Percentiles rank a stretch among this genome's conserved stretches.
Conservation (phyloP, 2,329 filamentous ascomycete species). For the Aspergillus piperis region DNA sequence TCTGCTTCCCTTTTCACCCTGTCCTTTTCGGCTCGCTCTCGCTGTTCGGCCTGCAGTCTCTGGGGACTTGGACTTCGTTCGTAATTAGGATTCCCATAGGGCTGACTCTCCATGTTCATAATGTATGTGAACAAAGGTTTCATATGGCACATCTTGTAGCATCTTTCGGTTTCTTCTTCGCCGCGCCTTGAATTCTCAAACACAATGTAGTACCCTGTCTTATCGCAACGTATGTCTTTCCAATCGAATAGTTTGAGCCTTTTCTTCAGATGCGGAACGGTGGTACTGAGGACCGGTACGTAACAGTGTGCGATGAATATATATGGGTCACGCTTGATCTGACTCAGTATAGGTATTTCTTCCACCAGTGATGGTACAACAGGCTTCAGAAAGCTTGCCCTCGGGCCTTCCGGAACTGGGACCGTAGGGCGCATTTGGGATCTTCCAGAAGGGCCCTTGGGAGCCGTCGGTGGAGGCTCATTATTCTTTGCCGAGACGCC, state of each 20-base stretch:
- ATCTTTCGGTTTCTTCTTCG: slow-evolving; percentile 77
- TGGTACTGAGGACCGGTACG: slow-evolving; percentile 83
- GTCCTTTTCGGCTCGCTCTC: slow-evolving; percentile 66
- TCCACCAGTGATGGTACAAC: slow-evolving; percentile 59
- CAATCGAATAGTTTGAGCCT: slow-evolving; percentile 80
- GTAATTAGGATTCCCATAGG: slow-evolving; percentile 66
- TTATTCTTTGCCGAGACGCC: slow-evolving; percentile 50
- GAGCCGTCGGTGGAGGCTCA: slow-evolving; percentile 78
- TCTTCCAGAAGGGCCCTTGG: slow-evolving; percentile 75
- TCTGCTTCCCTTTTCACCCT: slow-evolving; percentile 72
- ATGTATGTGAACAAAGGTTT: slow-evolving; percentile 86
- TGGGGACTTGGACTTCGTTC: slow-evolving; percentile 52
- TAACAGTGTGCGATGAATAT: slow-evolving; percentile 85
- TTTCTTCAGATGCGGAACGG: slow-evolving; percentile 86
- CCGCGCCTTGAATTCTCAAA: slow-evolving; percentile 78
- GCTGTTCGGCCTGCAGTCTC: slow-evolving; percentile 48
- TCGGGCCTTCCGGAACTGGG: slow-evolving; percentile 42
- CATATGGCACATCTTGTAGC: slow-evolving; percentile 75
- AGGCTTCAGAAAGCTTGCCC: slow-evolving; percentile 36
- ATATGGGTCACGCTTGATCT: slow-evolving; percentile 78
- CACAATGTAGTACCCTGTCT: slow-evolving; percentile 85
- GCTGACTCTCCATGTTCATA: slow-evolving; percentile 86
- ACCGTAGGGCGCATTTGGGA: slow-evolving; percentile 38
- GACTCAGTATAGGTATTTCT: slow-evolving; percentile 64
- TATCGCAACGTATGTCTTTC: slow-evolving; percentile 79